A percentile compares a stretch with the other conserved stretches of the same genome.
These are phyloP conservation scores for Rhizopogon hawkerae DNA, from an alignment of 1,284 basidiomycete species.

Conservation along the genomic window DNA sequence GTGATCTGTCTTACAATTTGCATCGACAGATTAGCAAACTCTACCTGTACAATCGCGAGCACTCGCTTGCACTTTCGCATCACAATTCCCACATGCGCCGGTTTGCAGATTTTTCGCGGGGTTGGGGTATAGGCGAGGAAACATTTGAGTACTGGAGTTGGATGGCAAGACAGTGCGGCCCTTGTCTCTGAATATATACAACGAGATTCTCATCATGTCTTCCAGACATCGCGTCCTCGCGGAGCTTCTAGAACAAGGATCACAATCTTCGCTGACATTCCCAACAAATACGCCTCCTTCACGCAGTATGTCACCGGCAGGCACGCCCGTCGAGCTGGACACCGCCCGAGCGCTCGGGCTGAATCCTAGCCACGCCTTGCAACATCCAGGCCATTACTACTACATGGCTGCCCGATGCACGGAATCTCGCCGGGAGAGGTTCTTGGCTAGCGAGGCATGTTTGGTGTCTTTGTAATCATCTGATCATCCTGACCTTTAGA, in stretches of 20 bases:
- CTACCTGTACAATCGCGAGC: constrained; percentile 82
- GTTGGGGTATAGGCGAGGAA: constrained; percentile 96
- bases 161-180: constrained; percentile 80
- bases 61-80: constrained; percentile 68
- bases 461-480: background rate
- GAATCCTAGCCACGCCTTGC: constrained; percentile 66
- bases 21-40: constrained; percentile 68
- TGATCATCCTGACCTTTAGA: background rate
- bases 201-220: constrained; percentile 1
- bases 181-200: background rate
- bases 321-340: constrained; percentile 37
- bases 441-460: constrained; percentile 52
- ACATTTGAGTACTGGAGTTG: constrained; percentile 98
- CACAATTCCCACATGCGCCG: constrained; percentile 78
- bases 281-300: constrained; percentile 46
- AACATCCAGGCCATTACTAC: constrained; percentile 88
- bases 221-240: constrained; percentile 76
- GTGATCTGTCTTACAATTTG: background rate
- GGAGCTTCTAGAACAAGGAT: constrained; percentile 79
- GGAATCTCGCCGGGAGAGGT: constrained; percentile 63
- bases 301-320: constrained; percentile 21
- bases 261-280: constrained; percentile 58
- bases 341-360: constrained; percentile 48
- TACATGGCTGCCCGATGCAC: constrained; percentile 82
- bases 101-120: constrained; percentile 81